Evolutionary conservation across 306 rosid genomes (phyloP).

Genomic region (Glycine latifolia): DNA sequence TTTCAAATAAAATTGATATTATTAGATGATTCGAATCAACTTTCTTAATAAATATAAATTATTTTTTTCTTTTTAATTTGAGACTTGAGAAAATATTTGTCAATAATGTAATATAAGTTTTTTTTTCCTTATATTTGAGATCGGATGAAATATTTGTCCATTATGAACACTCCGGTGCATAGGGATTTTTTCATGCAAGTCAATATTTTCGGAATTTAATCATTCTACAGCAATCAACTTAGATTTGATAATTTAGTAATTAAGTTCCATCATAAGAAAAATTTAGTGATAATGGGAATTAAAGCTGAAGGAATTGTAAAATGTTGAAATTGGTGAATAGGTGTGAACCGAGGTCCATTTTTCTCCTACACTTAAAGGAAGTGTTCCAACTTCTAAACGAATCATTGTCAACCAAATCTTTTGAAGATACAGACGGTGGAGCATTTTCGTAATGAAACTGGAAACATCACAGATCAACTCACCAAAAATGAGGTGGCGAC

Average conservation of each 20-base stretch:
- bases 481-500: constrained; percentile 9
- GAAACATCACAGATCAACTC: not conserved
- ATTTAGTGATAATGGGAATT: not conserved
- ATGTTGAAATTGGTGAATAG: not conserved
- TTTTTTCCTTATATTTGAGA: no score
- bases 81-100: not conserved
- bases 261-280: not conserved
- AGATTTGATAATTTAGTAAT: no score
- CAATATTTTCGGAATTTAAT: not conserved
- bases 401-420: constrained; percentile 38
- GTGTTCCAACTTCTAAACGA: not conserved
- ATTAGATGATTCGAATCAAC: no score
- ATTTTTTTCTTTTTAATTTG: no score
- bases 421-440: constrained; percentile 40
- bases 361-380: not conserved
- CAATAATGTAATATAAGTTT: no score
- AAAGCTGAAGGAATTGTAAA: not conserved
- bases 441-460: constrained; percentile 14
- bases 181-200: not conserved
- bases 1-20: no score
- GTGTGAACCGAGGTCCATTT: constrained; percentile 31
- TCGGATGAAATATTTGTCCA: not conserved
- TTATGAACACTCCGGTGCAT: not conserved
- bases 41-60: no score
- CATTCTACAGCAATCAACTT: no score